A percentile compares a stretch with the other conserved stretches of the same genome.
Evolutionary conservation across 192 early-diverging fungal genomes (phyloP).

Genomic region (Coemansia sp.): DNA sequence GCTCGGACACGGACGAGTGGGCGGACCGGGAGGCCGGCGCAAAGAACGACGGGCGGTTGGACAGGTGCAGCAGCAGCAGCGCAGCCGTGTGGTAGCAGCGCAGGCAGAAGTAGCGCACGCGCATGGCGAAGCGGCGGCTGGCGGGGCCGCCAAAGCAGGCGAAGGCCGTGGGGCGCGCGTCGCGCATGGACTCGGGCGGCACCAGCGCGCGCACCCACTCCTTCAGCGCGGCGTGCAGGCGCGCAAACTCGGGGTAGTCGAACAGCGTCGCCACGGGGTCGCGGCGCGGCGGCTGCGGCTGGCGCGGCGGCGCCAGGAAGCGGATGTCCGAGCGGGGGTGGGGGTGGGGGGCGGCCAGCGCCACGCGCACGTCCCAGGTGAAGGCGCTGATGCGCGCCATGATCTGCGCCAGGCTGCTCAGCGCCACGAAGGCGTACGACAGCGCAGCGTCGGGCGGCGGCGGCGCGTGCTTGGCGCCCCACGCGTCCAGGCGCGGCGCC

Average conservation of each 20-base stretch:
- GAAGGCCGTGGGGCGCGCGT: slow-evolving; percentile 9
- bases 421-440: slow-evolving; percentile 40
- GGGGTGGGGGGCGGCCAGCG: slow-evolving; percentile 7
- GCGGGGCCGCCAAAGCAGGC: slow-evolving; percentile 22
- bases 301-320: slow-evolving; percentile 10
- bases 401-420: slow-evolving; percentile 33
- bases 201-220: slow-evolving; percentile 30
- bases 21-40: background rate
- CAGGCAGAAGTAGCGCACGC: slow-evolving; percentile 44
- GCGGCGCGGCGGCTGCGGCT: background rate
- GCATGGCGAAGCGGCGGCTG: slow-evolving; percentile 41
- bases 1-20: slow-evolving; percentile 19
- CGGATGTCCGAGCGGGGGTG: slow-evolving; percentile 21
- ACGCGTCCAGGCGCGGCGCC: slow-evolving; percentile 36
- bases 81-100: slow-evolving; percentile 38
- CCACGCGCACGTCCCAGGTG: slow-evolving; percentile 33
- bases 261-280: slow-evolving; percentile 18
- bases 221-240: slow-evolving; percentile 18
- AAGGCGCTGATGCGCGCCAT: slow-evolving; percentile 39
- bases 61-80: slow-evolving; percentile 31
- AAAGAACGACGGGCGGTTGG: slow-evolving; percentile 50
- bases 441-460: slow-evolving; percentile 22
- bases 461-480: slow-evolving; percentile 37
- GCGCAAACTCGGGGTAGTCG: slow-evolving; percentile 33
- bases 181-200: slow-evolving; percentile 26